Percentiles rank a stretch among this genome's conserved stretches.
These are phyloP conservation scores for Leccinum barrowsii DNA, from an alignment of 768 basidiomycete genomes.

Conservation along the genomic window DNA sequence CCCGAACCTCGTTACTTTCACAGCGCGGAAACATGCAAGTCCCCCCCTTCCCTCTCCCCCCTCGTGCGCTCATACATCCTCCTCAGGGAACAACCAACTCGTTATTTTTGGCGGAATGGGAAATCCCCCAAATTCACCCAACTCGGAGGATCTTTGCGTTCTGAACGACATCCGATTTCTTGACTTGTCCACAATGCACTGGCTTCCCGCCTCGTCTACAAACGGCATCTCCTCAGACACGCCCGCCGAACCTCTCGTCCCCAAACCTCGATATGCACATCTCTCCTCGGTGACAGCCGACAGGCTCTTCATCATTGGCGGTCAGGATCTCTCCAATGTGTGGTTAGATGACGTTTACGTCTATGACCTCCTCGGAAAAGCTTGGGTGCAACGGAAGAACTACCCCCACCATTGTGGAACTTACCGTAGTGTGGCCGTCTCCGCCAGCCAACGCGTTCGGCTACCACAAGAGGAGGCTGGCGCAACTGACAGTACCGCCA, in stretches of 20 bases:
- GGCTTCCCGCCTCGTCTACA: conserved; percentile 53
- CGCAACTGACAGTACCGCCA: conserved; percentile 36
- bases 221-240: conserved; percentile 31
- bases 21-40: conserved; percentile 78
- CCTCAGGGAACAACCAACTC: conserved; percentile 76
- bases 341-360: conserved; percentile 94
- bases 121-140: conserved; percentile 64
- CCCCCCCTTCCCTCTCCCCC: not conserved
- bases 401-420: conserved; percentile 95
- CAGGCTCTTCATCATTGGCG: conserved; percentile 88
- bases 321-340: conserved; percentile 89
- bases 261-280: conserved; percentile 92
- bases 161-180: conserved; percentile 90
- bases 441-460: conserved; percentile 64
- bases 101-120: conserved; percentile 97
- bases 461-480: conserved; percentile 60
- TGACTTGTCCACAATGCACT: conserved; percentile 65
- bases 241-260: conserved; percentile 50
- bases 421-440: conserved; percentile 90
- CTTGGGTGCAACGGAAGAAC: conserved; percentile 77
- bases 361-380: conserved; percentile 68
- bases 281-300: conserved; percentile 83
- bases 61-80: conserved; percentile 14
- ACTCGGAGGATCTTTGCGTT: conserved; percentile 83
- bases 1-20: conserved; percentile 94